Conservation (phyloP, 768 basidiomycete species). For the Boletus sp. region DNA sequence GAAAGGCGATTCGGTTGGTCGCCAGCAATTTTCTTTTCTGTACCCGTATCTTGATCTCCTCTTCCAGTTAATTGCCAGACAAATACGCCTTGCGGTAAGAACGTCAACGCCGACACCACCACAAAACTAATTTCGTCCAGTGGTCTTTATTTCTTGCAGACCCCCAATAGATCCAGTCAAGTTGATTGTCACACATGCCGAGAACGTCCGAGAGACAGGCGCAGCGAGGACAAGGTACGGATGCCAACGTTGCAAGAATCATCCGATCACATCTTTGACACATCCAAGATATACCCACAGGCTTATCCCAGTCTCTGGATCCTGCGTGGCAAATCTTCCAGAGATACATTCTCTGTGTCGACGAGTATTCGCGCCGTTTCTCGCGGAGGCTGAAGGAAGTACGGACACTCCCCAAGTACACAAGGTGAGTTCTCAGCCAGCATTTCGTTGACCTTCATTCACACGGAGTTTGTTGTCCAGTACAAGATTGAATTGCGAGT, state of each 20-base stretch:
- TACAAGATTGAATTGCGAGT: conserved; percentile 78
- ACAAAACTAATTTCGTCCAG: conserved; percentile 34
- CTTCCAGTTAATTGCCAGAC: conserved; percentile 68
- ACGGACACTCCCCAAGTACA: conserved; percentile 36
- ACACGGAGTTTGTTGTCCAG: conserved; percentile 34
- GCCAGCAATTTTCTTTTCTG: not conserved
- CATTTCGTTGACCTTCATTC: not conserved
- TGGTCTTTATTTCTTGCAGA: conserved; percentile 78
- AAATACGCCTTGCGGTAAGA: conserved; percentile 71
- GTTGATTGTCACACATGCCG: conserved; percentile 60
- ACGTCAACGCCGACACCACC: not conserved
- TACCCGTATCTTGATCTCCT: not conserved
- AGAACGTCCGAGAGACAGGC: conserved; percentile 60
- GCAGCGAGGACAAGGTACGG: conserved; percentile 61
- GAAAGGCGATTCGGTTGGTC: conserved; percentile 63
- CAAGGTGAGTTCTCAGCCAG: conserved; percentile 31
- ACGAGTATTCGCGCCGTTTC: conserved; percentile 50
- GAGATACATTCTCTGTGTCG: conserved; percentile 66
- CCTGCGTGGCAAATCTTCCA: conserved; percentile 62
- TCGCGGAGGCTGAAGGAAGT: conserved; percentile 39
- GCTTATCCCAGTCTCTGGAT: conserved; percentile 64
- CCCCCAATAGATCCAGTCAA: conserved; percentile 74
- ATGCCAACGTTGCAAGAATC: not conserved
- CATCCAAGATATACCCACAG: conserved; percentile 61
- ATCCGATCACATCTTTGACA: not conserved